phyloP scores from a whole-genome alignment of 106 monocot species.

The Dendrobium chrysotoxum region DNA sequence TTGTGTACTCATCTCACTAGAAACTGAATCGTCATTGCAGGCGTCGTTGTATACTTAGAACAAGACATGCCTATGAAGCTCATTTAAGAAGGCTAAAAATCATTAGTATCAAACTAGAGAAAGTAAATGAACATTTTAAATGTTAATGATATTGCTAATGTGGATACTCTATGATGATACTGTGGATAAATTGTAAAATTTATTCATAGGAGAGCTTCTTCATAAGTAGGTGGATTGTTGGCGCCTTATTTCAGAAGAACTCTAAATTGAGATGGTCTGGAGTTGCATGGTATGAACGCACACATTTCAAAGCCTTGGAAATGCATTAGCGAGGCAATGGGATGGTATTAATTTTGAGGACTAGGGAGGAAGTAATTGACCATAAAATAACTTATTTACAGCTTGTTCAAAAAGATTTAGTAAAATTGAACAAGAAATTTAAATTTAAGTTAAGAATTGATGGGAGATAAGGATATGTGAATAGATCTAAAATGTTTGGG shows the following conservation, averaged over 20 bases:
- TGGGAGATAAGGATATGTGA: not conserved
- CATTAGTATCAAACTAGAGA: not conserved
- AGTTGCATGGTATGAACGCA: not conserved
- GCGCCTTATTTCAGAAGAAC: not conserved
- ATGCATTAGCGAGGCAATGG: conserved; percentile 1
- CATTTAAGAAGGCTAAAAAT: not conserved
- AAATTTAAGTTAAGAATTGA: not conserved
- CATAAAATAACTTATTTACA: not conserved
- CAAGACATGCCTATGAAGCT: not conserved
- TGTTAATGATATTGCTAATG: not conserved
- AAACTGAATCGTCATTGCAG: not conserved
- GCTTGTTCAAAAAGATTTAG: not conserved
- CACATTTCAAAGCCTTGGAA: not conserved
- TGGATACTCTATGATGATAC: not conserved
- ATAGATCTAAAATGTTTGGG: not conserved
- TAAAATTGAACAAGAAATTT: not conserved
- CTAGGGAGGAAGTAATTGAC: not conserved
- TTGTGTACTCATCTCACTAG: not conserved
- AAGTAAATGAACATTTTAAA: not conserved
- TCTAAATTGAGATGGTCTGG: not conserved
- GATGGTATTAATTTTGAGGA: not conserved
- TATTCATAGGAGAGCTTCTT: not conserved
- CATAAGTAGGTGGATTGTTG: not conserved
- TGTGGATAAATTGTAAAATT: not conserved
- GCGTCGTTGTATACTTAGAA: not conserved